Evolutionary conservation across 2,329 filamentous ascomycete genomes (phyloP).

Genomic region (Colletotrichum destructivum): DNA sequence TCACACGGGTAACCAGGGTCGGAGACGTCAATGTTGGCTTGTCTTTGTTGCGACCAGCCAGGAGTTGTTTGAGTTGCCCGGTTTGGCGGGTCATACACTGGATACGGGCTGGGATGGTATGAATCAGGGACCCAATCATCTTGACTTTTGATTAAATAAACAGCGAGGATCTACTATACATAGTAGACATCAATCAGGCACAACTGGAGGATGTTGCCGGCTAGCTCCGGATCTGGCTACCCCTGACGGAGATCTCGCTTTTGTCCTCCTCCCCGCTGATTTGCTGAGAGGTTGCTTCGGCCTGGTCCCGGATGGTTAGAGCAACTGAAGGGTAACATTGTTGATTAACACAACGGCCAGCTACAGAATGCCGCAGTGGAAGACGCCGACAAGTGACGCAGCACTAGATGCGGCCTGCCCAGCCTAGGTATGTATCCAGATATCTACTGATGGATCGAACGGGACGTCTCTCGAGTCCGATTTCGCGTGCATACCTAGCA

Average conservation of each 20-base stretch:
- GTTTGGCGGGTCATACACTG: neutral
- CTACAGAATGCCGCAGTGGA: neutral
- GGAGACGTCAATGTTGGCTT: neutral
- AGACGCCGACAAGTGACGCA: neutral
- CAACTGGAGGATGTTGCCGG: conserved; percentile 2
- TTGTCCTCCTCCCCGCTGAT: neutral
- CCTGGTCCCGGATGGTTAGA: neutral
- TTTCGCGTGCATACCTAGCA: neutral
- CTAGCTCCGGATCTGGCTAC: neutral
- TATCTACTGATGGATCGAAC: neutral
- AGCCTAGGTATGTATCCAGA: too few relatives aligned
- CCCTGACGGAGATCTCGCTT: conserved; percentile 17
- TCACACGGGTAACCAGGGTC: neutral
- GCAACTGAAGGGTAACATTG: neutral
- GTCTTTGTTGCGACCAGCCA: neutral
- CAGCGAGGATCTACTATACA: neutral
- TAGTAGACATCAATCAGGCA: neutral
- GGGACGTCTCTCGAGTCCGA: neutral
- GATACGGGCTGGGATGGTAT: neutral
- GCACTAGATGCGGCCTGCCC: neutral
- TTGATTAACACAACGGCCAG: neutral
- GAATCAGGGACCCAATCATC: neutral
- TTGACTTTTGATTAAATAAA: too few relatives aligned
- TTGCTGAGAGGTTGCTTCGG: neutral
- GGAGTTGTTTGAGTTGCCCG: neutral